Evolutionary conservation across 2,329 filamentous ascomycete species (phyloP).

Genomic region (Dactylellina drechsleri): DNA sequence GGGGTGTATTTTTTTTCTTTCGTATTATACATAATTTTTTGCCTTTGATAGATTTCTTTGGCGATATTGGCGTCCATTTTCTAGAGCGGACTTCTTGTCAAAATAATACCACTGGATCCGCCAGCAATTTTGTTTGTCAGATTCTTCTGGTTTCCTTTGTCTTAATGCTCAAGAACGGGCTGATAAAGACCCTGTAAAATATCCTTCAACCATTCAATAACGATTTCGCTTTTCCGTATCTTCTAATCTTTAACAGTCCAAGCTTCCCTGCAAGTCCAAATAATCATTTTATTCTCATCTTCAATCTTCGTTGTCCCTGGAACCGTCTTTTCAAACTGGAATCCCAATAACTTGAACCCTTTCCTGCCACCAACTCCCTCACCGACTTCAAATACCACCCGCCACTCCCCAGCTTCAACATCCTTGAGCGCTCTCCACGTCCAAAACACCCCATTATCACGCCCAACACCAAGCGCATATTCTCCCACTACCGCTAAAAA

Average conservation of each 20-base stretch:
- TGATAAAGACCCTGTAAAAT: too few species aligned
- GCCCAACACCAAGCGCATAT: conserved; percentile 32
- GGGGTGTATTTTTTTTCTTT: background rate
- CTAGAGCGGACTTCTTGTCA: too few species aligned
- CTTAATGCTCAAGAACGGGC: too few species aligned
- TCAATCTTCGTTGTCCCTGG: conserved; percentile 2
- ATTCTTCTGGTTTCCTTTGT: too few species aligned
- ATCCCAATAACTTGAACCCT: conserved; percentile 11
- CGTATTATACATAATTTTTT: background rate
- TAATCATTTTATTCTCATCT: background rate
- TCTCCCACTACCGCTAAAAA: conserved; percentile 24
- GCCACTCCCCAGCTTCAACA: conserved; percentile 17
- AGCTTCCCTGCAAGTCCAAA: conserved; percentile 34
- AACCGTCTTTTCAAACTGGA: background rate
- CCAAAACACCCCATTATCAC: conserved; percentile 26
- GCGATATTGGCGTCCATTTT: background rate
- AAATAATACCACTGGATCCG: too few species aligned
- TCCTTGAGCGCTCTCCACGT: conserved; percentile 41
- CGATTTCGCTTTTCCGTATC: too few species aligned
- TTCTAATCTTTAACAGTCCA: conserved; percentile 4
- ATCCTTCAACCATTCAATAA: too few species aligned
- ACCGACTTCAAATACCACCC: conserved; percentile 14
- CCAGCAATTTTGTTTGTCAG: too few species aligned
- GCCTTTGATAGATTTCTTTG: conserved; percentile 10
- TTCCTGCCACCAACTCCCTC: background rate